Percentiles rank a stretch among this genome's conserved stretches.
These are phyloP conservation scores for Umbellularia californica DNA, from an alignment of 164 flowering plant species.

Conservation along the genomic window DNA sequence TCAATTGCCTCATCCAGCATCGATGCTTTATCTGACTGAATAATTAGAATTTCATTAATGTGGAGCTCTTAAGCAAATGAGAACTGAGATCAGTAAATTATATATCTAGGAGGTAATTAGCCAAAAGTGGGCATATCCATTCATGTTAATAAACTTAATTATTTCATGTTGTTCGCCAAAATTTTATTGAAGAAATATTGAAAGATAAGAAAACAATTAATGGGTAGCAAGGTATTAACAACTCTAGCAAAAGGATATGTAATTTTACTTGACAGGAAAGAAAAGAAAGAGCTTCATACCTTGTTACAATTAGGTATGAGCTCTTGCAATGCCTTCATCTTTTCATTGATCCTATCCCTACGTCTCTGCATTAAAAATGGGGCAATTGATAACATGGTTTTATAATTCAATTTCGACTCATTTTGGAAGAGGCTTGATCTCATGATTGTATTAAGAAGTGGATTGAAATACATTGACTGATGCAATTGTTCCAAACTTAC, in stretches of 20 bases:
- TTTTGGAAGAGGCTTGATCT: not conserved
- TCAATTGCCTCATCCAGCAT: conserved; percentile 97
- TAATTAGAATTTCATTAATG: not conserved
- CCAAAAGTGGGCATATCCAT: not conserved
- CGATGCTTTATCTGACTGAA: conserved; percentile 93
- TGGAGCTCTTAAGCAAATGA: not conserved
- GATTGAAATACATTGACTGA: not conserved
- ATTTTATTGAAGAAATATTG: too few relatives aligned
- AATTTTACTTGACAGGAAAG: not conserved
- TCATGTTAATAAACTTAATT: not conserved
- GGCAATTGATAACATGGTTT: not conserved
- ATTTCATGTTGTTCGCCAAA: too few relatives aligned
- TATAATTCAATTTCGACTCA: not conserved
- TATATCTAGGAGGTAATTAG: not conserved
- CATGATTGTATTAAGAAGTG: not conserved
- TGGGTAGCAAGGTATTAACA: not conserved
- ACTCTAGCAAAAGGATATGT: not conserved
- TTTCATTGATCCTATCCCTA: conserved; percentile 19
- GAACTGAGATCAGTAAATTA: too few relatives aligned
- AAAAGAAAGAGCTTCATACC: not conserved
- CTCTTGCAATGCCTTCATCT: conserved; percentile 18
- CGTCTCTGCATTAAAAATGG: conserved; percentile 9
- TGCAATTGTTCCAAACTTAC: conserved; percentile 24
- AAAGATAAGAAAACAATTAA: not conserved
- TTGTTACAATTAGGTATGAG: conserved; percentile 17